Percentiles rank a stretch among this genome's conserved stretches.
These are phyloP conservation scores for Mantamonas sphyraenae DNA, from an alignment of 78 protist species.

Conservation along the genomic window DNA sequence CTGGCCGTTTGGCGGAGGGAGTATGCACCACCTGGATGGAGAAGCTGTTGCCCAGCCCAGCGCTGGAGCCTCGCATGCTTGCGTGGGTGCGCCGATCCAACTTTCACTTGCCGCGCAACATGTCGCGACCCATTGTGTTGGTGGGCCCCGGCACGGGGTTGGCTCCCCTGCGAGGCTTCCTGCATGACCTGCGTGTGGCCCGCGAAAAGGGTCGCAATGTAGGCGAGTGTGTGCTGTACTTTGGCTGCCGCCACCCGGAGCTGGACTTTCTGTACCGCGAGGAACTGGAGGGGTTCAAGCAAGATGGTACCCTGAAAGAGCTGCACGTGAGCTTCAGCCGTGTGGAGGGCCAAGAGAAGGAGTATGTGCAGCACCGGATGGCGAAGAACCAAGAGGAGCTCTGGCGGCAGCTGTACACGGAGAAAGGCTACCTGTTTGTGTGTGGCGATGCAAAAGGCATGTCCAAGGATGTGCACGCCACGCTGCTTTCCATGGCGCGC, in stretches of 20 bases:
- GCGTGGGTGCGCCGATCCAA: conserved; percentile 52
- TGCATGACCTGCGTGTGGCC: no score
- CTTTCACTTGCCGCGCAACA: conserved; percentile 59
- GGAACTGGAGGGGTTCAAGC: conserved; percentile 38
- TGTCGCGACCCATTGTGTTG: conserved; percentile 64
- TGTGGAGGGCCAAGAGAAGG: conserved; percentile 24
- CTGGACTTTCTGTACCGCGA: conserved; percentile 70
- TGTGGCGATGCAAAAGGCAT: no score
- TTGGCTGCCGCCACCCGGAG: conserved; percentile 73
- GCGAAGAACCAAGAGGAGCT: conserved; percentile 1
- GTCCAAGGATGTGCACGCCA: not conserved
- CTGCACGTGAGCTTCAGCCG: conserved; percentile 19
- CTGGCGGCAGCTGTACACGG: no score
- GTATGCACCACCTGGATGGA: conserved; percentile 64
- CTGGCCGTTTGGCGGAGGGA: conserved; percentile 50
- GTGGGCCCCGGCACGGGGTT: conserved; percentile 96
- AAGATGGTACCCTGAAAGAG: conserved; percentile 21
- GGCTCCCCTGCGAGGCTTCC: conserved; percentile 88
- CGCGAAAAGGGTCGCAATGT: no score
- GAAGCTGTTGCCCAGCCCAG: no score
- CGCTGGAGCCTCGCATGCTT: no score
- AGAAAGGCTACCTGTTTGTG: no score
- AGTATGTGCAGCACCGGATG: conserved; percentile 38
- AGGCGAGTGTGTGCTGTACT: conserved; percentile 47
- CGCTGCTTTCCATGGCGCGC: not conserved